Percentiles rank a stretch among this genome's conserved stretches.
phyloP scores from a whole-genome alignment of 768 basidiomycete genomes.

The Trichaptum fuscoviolaceum region DNA sequence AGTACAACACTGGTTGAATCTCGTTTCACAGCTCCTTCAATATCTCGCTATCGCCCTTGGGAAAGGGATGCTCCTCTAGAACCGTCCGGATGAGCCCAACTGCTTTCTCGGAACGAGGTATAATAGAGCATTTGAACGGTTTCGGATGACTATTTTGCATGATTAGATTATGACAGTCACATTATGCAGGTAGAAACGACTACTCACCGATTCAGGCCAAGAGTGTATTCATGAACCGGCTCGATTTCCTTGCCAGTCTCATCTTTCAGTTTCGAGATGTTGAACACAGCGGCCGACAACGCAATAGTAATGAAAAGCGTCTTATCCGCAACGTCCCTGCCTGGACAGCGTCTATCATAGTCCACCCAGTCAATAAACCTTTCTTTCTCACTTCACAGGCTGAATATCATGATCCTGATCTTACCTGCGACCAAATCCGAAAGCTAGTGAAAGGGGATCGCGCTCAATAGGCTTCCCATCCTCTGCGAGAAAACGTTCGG shows the following conservation, averaged over 20 bases:
- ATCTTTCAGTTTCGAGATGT: conserved; percentile 11
- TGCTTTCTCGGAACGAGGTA: not conserved
- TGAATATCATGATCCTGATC: too few species aligned
- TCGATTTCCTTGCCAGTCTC: not conserved
- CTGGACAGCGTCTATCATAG: too few species aligned
- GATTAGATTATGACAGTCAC: not conserved
- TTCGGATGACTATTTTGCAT: not conserved
- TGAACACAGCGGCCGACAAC: conserved; percentile 14
- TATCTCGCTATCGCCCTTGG: not conserved
- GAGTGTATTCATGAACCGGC: not conserved
- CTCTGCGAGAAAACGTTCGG: conserved; percentile 19
- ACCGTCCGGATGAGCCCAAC: not conserved
- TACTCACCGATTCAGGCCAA: not conserved
- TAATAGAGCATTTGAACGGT: not conserved
- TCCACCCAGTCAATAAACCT: too few species aligned
- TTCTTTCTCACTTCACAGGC: too few species aligned
- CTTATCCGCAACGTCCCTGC: not conserved
- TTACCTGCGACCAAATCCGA: conserved; percentile 13
- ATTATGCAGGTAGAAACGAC: not conserved
- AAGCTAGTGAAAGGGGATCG: not conserved
- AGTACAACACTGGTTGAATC: too few species aligned
- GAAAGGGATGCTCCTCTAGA: not conserved
- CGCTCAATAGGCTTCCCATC: conserved; percentile 4
- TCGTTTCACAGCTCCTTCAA: not conserved
- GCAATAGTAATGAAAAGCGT: conserved; percentile 8